phyloP scores from a whole-genome alignment of 2,329 filamentous ascomycete genomes.

The Stemphylium beticola region DNA sequence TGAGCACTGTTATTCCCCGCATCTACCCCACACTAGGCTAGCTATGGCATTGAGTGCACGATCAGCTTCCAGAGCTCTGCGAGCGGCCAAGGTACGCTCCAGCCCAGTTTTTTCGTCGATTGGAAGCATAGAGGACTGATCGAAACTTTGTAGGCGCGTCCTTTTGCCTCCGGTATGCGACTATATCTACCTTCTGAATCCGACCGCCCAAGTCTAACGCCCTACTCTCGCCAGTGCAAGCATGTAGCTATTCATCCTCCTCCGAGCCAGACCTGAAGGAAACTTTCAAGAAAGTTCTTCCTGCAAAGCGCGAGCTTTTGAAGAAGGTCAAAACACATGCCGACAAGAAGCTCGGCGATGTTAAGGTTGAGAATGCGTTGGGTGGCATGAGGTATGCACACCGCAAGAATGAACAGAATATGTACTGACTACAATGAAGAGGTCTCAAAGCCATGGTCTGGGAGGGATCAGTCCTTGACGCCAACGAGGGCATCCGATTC shows the following conservation, averaged over 20 bases:
- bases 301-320: constrained; percentile 89
- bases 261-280: constrained; percentile 89
- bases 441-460: constrained; percentile 98
- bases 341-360: constrained; percentile 83
- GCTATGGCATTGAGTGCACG: constrained; percentile 70
- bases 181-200: constrained; percentile 19
- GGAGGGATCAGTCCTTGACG: constrained; percentile 96
- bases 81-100: constrained; percentile 66
- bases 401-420: neutral
- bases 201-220: constrained; percentile 17
- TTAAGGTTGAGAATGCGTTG: constrained; percentile 92
- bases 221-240: constrained; percentile 40
- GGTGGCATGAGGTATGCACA: constrained; percentile 81
- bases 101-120: neutral
- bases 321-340: constrained; percentile 90
- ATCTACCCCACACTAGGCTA: constrained; percentile 38
- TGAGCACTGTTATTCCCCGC: constrained; percentile 26
- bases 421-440: constrained; percentile 44
- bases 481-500: constrained; percentile 97
- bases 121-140: constrained; percentile 15
- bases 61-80: constrained; percentile 67
- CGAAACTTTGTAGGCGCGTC: constrained; percentile 32
- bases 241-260: constrained; percentile 71
- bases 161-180: constrained; percentile 47
- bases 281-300: constrained; percentile 82